Evolutionary conservation across 164 flowering plant species (phyloP), one percentile per base, ranked within the genome.

Genomic region (Hamamelis virginiana): DNA sequence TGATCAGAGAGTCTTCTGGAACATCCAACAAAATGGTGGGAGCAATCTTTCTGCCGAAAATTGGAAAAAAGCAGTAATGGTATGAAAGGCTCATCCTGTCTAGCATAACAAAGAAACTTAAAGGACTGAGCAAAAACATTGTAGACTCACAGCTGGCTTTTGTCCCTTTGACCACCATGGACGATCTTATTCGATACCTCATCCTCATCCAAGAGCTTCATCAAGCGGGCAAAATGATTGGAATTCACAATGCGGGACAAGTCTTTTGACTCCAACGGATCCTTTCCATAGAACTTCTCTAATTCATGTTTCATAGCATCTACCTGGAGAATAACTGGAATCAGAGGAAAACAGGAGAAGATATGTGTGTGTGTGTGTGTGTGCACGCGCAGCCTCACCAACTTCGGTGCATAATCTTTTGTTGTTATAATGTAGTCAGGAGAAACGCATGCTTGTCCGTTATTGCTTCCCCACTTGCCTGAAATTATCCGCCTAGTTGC

Each of bases 1-100:
- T 94, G 76, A 95, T 85, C 77, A 86, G 57, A 65, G 97, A 88
- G 66, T 95, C 89, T 62, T 64, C 80, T 38, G 98, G 97, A 67
- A 83, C 94, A 84, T 92, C 97, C 74, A 92, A 69, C 74, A 95
- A 76, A 56, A 95, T 62, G 53, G 98, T 91, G 22, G 98, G 98
- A 79, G 92, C 83, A 78, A 95, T 91, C 67, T 71, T 83, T 67
- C 98, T 92, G 85, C 59, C 70, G 52, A 6, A 26, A 53, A 23
- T 70, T 48, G 27, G 38, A 68, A 67, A 61, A n/a, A 61, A 65
- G 13, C 45, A 44, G 14, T 23, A 46, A 47, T 33, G 6, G 27
- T 45, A 19, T 18, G 28, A 72, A 44, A 41, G 26, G 43, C 44
- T 41, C 25, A 16, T 44, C 41, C 38, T 18, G 41, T 19, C n/a